These are phyloP conservation scores for Colletotrichum nymphaeae DNA, from an alignment of 2,329 filamentous ascomycete genomes.

Conservation along the genomic window DNA sequence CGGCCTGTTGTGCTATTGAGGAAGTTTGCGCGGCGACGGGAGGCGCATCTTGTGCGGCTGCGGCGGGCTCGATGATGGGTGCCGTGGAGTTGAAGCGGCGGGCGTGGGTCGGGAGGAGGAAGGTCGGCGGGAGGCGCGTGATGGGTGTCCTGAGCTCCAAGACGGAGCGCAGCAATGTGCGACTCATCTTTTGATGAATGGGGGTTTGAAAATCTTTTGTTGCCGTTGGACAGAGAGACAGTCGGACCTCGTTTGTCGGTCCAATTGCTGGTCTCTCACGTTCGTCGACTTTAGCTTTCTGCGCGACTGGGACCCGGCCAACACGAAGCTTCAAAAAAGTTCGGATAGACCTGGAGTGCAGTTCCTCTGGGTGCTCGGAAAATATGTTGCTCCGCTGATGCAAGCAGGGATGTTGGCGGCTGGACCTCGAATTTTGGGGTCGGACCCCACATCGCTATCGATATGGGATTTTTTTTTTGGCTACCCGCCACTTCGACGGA, in stretches of 20 bases:
- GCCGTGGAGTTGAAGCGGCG: conserved; percentile 61
- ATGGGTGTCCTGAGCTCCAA: conserved; percentile 66
- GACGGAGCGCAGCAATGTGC: conserved; percentile 72
- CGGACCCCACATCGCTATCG: conserved; percentile 16
- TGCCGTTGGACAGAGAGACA: not conserved
- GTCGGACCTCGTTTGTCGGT: not conserved
- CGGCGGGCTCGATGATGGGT: conserved; percentile 56
- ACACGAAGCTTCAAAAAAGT: conserved; percentile 31
- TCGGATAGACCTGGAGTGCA: conserved; percentile 6
- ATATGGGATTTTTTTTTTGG: conserved; percentile 27
- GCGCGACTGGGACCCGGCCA: not conserved
- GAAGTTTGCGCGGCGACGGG: conserved; percentile 29
- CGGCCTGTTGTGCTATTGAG: conserved; percentile 21
- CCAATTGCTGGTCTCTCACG: not conserved
- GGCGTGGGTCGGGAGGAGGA: conserved; percentile 42
- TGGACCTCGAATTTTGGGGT: conserved; percentile 2
- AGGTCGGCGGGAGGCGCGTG: conserved; percentile 49
- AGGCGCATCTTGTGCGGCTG: conserved; percentile 33
- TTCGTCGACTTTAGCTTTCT: conserved; percentile 11
- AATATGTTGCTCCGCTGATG: conserved; percentile 1
- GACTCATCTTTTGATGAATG: conserved; percentile 57
- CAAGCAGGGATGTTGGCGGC: not conserved
- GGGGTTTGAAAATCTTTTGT: not conserved
- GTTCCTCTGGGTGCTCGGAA: not conserved
- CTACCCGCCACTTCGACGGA: conserved; percentile 31